phyloP scores from a whole-genome alignment of 2,329 filamentous ascomycete genomes.

The Zymoseptoria passerinii region DNA sequence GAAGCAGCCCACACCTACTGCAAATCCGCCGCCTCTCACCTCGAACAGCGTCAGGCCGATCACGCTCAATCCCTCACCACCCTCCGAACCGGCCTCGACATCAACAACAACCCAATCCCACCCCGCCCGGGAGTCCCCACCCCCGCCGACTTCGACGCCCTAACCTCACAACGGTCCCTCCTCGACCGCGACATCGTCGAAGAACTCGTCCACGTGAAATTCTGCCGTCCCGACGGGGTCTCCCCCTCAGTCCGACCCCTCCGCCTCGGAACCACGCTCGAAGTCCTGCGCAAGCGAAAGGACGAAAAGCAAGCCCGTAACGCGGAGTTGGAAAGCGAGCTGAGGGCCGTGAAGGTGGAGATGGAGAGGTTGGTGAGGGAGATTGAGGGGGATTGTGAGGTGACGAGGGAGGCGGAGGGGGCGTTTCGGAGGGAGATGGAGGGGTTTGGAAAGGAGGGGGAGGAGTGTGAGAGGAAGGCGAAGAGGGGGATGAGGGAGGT shows the following conservation, averaged over 20 bases:
- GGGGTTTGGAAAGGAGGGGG: constrained; percentile 11
- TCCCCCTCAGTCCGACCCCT: neutral
- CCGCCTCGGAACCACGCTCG: constrained; percentile 16
- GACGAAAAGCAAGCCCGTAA: constrained; percentile 10
- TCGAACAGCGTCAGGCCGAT: constrained; percentile 7
- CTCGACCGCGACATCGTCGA: constrained; percentile 17
- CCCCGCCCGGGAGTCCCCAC: constrained; percentile 12
- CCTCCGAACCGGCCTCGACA: constrained; percentile 15
- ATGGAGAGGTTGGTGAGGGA: constrained; percentile 13
- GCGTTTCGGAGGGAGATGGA: constrained; percentile 11
- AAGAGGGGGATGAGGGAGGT: constrained; percentile 14
- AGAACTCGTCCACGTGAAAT: constrained; percentile 10
- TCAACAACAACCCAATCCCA: constrained; percentile 9
- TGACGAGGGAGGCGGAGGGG: constrained; percentile 3
- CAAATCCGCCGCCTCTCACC: neutral
- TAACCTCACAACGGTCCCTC: constrained; percentile 6
- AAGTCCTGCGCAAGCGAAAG: constrained; percentile 9
- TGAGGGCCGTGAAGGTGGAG: constrained; percentile 12
- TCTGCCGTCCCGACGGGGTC: constrained; percentile 6
- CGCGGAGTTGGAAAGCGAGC: constrained; percentile 9
- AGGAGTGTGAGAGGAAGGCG: constrained; percentile 10
- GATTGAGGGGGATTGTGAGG: constrained; percentile 8
- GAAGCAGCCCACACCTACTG: constrained; percentile 12
- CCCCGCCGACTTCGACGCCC: constrained; percentile 12
- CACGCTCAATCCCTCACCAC: constrained; percentile 4